These are phyloP conservation scores for Solanum corneliomulleri DNA, from an alignment of 257 asterid species.

Conservation along the genomic window DNA sequence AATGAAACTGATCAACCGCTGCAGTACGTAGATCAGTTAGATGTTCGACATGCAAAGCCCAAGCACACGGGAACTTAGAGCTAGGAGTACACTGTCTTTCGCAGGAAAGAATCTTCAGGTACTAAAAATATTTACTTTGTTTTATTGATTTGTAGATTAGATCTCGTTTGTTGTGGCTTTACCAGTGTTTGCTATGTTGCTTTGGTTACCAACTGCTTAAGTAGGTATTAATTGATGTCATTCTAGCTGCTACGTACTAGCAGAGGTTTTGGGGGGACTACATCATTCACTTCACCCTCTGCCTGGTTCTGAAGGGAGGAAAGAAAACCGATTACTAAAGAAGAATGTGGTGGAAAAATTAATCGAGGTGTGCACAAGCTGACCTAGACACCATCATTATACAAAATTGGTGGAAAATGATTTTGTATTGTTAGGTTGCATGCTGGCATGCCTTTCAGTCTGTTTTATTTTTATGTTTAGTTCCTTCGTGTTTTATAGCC, in stretches of 20 bases:
- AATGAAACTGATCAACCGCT: constrained; percentile 69
- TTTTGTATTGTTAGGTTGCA: neutral
- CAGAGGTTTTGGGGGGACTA: neutral
- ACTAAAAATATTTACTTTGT: neutral
- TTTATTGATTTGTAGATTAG: neutral
- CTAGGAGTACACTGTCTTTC: constrained; percentile 16
- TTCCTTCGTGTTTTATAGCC: neutral
- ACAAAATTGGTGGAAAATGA: neutral
- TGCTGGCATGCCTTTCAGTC: neutral
- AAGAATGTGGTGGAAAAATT: neutral
- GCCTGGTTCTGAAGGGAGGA: neutral
- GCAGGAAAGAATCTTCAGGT: constrained; percentile 29
- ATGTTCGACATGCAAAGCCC: constrained; percentile 48
- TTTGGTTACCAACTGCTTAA: neutral
- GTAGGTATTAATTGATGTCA: neutral
- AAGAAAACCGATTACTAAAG: neutral
- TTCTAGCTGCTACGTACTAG: neutral
- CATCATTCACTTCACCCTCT: neutral
- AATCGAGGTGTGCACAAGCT: neutral
- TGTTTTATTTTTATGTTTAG: neutral
- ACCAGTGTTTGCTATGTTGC: neutral
- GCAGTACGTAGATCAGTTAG: constrained; percentile 68
- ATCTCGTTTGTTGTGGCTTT: neutral
- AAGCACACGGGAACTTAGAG: constrained; percentile 26
- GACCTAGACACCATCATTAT: neutral